Base-by-base conservation (phyloP, 2,329 filamentous ascomycete species). In the Arthrobotrys conoides region DNA sequence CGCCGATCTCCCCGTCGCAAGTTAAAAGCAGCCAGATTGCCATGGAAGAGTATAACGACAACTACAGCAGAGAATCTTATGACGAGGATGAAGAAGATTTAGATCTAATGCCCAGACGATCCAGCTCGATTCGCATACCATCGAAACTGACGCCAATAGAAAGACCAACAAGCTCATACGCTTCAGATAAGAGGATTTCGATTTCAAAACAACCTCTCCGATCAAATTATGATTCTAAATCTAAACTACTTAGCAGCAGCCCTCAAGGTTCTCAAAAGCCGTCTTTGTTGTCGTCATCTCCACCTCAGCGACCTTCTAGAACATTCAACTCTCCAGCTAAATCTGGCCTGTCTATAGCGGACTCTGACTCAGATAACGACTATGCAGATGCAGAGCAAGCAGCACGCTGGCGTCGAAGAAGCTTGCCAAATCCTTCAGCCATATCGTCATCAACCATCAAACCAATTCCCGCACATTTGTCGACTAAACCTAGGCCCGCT, bases 311-410 rank as follows among this genome's bases (percentile, higher is more conserved):
- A 14, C 55, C 48, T 46, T 57, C 65, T 8, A 46, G 46, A 48
- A 59, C 46, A 55, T 76, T 55, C 9, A 27, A 27, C 16, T 30
- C 16, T 10, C 22, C 65, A 33, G 1, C 36, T 6, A 44, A 61
- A 24, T 18, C 18, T 1, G 57, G 24, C 0, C 12, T 33, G 14
- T 36, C 57, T 24, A 10, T n/a, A 27, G n/a, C 20, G 10, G 69
- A 79, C 12, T 78, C 75, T 8, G 75, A 78, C 24, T 76, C 67
- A 10, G 69, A 79, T 16, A 61, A 61, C 14, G 76, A 79, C 20
- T 72, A 69, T 48, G 69, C 69, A 20, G 64, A 79, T 46, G 68
- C 76, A 12, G 76, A 73, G 41, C 76, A 73, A 63, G 68, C 69
- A 18, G 70, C 30, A 30, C 76, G 76, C 20, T 73, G 69, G 69